Percentiles rank a stretch among this genome's conserved stretches.
Evolutionary conservation across 1,139 yeast species (phyloP).

Genomic region (Chernovozyma sophiae-reginae): DNA sequence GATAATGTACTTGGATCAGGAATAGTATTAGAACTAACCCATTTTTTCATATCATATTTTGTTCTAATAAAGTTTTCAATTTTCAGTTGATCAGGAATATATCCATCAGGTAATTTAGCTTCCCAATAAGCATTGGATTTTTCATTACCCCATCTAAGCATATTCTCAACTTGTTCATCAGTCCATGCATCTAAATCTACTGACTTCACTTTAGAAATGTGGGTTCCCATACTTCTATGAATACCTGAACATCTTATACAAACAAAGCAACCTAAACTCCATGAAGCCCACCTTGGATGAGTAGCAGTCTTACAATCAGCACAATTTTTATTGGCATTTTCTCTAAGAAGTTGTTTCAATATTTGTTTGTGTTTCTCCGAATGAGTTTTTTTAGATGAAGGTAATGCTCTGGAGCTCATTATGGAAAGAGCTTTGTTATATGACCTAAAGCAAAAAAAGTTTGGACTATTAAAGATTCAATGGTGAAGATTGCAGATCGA

Average conservation of each 20-base stretch:
- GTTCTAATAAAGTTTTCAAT: constrained; percentile 87
- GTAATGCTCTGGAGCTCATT: constrained; percentile 19
- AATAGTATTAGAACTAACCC: constrained; percentile 54
- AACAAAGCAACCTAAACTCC: constrained; percentile 90
- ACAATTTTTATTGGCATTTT: constrained; percentile 71
- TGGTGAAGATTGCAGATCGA: too few species aligned
- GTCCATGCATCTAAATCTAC: constrained; percentile 97
- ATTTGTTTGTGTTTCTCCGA: constrained; percentile 62
- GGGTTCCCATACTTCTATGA: constrained; percentile 94
- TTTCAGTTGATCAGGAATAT: constrained; percentile 80
- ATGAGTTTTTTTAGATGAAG: constrained; percentile 42
- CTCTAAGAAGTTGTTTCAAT: constrained; percentile 67
- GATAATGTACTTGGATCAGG: constrained; percentile 56
- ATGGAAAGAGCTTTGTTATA: too few species aligned
- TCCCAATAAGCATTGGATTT: constrained; percentile 84
- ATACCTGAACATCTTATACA: constrained; percentile 93
- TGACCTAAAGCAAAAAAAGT: too few species aligned
- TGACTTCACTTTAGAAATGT: constrained; percentile 79
- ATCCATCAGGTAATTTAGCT: constrained; percentile 61
- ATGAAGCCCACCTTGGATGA: constrained; percentile 97
- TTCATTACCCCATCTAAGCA: constrained; percentile 84
- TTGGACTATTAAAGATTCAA: too few species aligned
- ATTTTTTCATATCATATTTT: constrained; percentile 84
- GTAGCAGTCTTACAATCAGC: constrained; percentile 88
- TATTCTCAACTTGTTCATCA: constrained; percentile 79